Evolutionary conservation across 768 basidiomycete species (phyloP).

Genomic region (Hygrophoropsis aurantiaca): DNA sequence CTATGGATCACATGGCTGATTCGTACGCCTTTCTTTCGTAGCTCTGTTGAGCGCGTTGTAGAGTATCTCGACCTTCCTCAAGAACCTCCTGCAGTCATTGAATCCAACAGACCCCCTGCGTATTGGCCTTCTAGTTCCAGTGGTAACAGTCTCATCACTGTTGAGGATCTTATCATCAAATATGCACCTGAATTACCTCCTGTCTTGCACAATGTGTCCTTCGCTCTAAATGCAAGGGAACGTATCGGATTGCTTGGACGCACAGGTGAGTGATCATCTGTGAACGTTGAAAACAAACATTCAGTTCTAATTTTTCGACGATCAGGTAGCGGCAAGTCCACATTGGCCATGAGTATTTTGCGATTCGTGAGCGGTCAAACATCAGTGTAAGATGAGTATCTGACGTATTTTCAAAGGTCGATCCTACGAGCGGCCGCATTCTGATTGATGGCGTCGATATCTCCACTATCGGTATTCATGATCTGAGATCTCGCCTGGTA

Average conservation of each 20-base stretch:
- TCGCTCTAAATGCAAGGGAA: conserved; percentile 68
- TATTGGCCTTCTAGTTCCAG: conserved; percentile 87
- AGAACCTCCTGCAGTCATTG: conserved; percentile 77
- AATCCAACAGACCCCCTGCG: conserved; percentile 76
- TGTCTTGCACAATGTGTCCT: conserved; percentile 75
- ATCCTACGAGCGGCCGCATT: conserved; percentile 74
- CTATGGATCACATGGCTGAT: background rate
- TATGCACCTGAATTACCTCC: conserved; percentile 85
- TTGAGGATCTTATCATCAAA: conserved; percentile 76
- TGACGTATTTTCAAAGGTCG: conserved; percentile 43
- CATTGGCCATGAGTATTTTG: conserved; percentile 82
- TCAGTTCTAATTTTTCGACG: conserved; percentile 84
- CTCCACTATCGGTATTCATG: conserved; percentile 79
- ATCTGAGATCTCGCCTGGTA: conserved; percentile 74
- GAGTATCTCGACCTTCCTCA: conserved; percentile 91
- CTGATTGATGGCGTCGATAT: conserved; percentile 88
- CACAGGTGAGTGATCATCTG: conserved; percentile 47
- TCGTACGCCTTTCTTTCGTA: conserved; percentile 23
- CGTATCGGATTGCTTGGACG: conserved; percentile 80
- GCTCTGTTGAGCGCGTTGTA: conserved; percentile 87
- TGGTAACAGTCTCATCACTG: conserved; percentile 56
- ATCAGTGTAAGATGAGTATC: background rate
- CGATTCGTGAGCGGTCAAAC: conserved; percentile 58
- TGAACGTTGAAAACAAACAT: conserved; percentile 41
- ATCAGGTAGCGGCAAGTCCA: conserved; percentile 81